Conservation (phyloP, 306 rosid species). For the Cucurbita argyrosperma region DNA sequence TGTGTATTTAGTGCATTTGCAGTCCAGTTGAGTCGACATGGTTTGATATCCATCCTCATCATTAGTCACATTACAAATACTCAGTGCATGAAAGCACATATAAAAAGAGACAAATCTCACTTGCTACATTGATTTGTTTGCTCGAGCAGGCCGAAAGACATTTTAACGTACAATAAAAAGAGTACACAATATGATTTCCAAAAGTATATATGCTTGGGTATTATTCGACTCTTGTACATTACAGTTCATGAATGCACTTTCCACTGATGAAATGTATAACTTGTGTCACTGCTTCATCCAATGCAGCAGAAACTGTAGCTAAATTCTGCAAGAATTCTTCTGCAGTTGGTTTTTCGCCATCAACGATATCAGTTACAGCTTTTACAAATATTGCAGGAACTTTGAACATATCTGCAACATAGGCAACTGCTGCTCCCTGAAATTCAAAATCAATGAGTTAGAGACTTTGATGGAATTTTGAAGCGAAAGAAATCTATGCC, state of each 20-base stretch:
- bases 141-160: not conserved
- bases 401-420: slow-evolving; percentile 74
- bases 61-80: not conserved
- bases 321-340: slow-evolving; percentile 89
- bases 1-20: not conserved
- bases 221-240: not conserved
- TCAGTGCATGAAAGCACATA: not conserved
- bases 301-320: slow-evolving; percentile 75
- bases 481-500: not conserved
- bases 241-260: slow-evolving; percentile 43
- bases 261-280: slow-evolving; percentile 59
- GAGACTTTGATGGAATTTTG: not conserved
- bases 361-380: slow-evolving; percentile 84
- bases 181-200: not conserved
- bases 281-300: slow-evolving; percentile 43
- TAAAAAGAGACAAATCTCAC: not conserved
- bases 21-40: not conserved
- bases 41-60: not conserved
- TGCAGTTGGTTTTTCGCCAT: slow-evolving; percentile 82
- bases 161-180: not conserved
- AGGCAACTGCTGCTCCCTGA: slow-evolving; percentile 97
- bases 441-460: slow-evolving; percentile 5
- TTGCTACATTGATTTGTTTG: not conserved
- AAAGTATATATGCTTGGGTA: not conserved
- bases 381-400: slow-evolving; percentile 73